phyloP scores from a whole-genome alignment of 169 alveolate species.

The Cryptosporidium baileyi region DNA sequence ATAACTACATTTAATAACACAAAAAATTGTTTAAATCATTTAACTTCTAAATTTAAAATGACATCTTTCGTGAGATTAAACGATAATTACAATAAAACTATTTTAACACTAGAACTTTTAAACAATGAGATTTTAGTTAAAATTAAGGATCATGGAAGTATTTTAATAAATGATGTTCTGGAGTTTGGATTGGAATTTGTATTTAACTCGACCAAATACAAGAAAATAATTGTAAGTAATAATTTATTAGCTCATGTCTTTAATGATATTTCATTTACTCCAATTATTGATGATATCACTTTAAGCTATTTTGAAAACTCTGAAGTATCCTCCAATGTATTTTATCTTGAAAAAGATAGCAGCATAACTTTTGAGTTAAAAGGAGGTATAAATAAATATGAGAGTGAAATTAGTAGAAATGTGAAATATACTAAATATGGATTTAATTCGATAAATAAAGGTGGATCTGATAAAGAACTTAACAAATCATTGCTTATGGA shows the following conservation, averaged over 20 bases:
- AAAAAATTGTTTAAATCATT: not conserved
- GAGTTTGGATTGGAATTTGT: slow-evolving; percentile 35
- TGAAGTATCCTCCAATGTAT: not conserved
- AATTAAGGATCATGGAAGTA: not conserved
- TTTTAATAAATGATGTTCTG: not conserved
- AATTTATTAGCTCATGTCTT: not conserved
- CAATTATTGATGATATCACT: not conserved
- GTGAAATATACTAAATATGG: not conserved
- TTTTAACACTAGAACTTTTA: not conserved
- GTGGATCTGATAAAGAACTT: not conserved
- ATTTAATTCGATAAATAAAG: not conserved
- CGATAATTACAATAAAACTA: not conserved
- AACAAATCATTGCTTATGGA: not conserved
- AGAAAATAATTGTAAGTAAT: not conserved
- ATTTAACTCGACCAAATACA: not conserved
- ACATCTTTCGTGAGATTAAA: not conserved
- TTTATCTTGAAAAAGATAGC: slow-evolving; percentile 16
- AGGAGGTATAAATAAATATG: not conserved
- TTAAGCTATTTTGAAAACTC: slow-evolving; percentile 2
- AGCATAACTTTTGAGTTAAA: not conserved
- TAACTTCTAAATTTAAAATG: too few relatives aligned
- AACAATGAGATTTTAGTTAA: not conserved
- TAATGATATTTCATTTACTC: slow-evolving; percentile 5
- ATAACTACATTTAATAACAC: not conserved
- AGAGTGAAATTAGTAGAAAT: not conserved